A percentile compares a stretch with the other conserved stretches of the same genome.
Evolutionary conservation across 2,329 filamentous ascomycete genomes (phyloP).

Genomic region (Pseudogymnoascus sp.): DNA sequence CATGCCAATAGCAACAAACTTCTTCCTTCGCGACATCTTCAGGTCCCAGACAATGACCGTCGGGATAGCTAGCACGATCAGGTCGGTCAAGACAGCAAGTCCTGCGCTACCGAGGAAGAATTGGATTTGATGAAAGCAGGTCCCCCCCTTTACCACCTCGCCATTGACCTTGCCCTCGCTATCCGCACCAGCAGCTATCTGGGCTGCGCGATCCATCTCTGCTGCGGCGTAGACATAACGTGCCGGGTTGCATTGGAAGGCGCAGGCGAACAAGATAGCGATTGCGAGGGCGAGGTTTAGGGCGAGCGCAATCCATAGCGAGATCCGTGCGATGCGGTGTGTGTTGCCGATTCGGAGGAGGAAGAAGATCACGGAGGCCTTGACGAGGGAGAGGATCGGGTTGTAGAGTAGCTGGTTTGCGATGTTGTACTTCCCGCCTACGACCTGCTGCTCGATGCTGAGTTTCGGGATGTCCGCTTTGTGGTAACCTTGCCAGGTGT

Average conservation of each 20-base stretch:
- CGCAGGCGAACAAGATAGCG: conserved; percentile 30
- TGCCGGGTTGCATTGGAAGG: conserved; percentile 31
- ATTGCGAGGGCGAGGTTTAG: conserved; percentile 27
- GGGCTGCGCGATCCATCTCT: conserved; percentile 11
- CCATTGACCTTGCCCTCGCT: conserved; percentile 15
- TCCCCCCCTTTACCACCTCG: conserved; percentile 12
- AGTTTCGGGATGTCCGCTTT: conserved; percentile 11
- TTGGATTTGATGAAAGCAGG: conserved; percentile 14
- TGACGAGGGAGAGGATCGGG: conserved; percentile 37
- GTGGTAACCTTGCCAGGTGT: conserved; percentile 17
- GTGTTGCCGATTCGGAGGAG: conserved; percentile 34
- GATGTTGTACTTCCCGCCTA: conserved; percentile 20
- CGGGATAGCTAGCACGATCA: conserved; percentile 17
- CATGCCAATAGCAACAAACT: conserved; percentile 11
- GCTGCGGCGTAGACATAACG: conserved; percentile 11
- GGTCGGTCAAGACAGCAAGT: conserved; percentile 16
- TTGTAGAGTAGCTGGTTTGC: conserved; percentile 36
- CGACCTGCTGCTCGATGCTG: background rate
- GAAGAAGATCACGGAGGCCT: conserved; percentile 37
- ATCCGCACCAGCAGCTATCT: conserved; percentile 6
- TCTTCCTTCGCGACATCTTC: conserved; percentile 14
- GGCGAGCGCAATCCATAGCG: conserved; percentile 11
- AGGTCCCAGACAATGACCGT: conserved; percentile 18
- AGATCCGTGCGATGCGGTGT: conserved; percentile 10
- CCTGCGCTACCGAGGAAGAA: conserved; percentile 16